Conservation (phyloP, 768 basidiomycete genomes). For the Coprinopsis strossmayeri region DNA sequence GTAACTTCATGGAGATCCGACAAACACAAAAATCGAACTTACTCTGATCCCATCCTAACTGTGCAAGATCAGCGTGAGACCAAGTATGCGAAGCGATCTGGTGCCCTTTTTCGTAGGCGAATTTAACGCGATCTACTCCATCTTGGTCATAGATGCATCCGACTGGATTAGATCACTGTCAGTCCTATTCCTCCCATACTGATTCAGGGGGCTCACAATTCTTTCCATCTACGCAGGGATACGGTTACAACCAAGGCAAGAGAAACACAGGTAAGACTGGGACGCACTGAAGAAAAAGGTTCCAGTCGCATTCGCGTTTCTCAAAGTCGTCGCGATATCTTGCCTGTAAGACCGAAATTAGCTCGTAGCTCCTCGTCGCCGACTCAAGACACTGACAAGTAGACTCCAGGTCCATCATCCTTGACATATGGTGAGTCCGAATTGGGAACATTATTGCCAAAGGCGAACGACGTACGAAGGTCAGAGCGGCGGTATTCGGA, state of each 20-base stretch:
- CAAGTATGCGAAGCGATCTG: conserved; percentile 37
- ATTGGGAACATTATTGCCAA: too few species aligned
- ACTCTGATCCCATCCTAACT: conserved; percentile 23
- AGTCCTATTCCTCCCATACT: neutral
- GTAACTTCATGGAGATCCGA: neutral
- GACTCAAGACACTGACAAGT: conserved; percentile 20
- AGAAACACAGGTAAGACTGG: neutral
- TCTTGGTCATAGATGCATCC: conserved; percentile 27
- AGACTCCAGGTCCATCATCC: conserved; percentile 39
- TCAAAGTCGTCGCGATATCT: conserved; percentile 26
- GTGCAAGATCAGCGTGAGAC: conserved; percentile 26
- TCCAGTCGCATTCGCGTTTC: conserved; percentile 27
- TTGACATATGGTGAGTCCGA: too few species aligned
- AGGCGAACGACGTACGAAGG: too few species aligned
- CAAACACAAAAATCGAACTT: conserved; percentile 3
- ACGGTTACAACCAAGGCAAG: neutral
- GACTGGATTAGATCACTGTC: neutral
- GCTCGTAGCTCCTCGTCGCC: neutral
- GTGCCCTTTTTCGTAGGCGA: conserved; percentile 30
- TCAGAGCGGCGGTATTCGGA: too few species aligned
- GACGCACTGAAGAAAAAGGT: conserved; percentile 41
- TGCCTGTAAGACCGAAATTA: conserved; percentile 18
- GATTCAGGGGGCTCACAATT: conserved; percentile 15
- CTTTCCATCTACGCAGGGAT: conserved; percentile 17
- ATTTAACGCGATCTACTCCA: conserved; percentile 20